Evolutionary conservation across 2,329 filamentous ascomycete species (phyloP).

Genomic region (Ophiosphaerella narmari): DNA sequence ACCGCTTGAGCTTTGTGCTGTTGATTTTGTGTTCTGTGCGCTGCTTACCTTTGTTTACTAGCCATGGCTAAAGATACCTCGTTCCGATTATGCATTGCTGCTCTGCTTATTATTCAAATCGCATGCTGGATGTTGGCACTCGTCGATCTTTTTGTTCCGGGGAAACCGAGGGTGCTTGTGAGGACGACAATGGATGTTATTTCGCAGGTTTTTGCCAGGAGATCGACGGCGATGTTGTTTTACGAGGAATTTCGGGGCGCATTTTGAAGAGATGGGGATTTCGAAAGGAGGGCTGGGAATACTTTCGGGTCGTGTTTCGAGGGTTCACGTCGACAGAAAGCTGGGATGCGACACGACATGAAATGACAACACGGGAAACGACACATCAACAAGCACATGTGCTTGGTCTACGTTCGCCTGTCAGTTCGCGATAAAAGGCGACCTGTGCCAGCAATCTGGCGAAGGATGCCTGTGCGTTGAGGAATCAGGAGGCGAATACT

Average conservation of each 20-base stretch:
- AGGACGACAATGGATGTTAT: slow-evolving; percentile 24
- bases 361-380: too few relatives aligned
- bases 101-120: slow-evolving; percentile 38
- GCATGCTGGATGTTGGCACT: slow-evolving; percentile 39
- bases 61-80: slow-evolving; percentile 34
- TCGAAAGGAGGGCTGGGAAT: too few relatives aligned
- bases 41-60: background rate
- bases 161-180: slow-evolving; percentile 28
- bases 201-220: slow-evolving; percentile 20
- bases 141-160: slow-evolving; percentile 36
- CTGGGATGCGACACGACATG: too few relatives aligned
- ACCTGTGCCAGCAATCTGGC: too few relatives aligned
- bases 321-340: too few relatives aligned
- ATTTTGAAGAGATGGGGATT: background rate
- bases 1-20: background rate
- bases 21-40: background rate
- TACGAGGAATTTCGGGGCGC: slow-evolving; percentile 22
- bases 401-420: too few relatives aligned
- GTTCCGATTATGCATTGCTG: slow-evolving; percentile 33
- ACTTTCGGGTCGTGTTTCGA: too few relatives aligned
- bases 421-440: too few relatives aligned
- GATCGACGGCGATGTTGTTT: slow-evolving; percentile 20
- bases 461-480: too few relatives aligned
- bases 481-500: too few relatives aligned
- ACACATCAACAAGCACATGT: too few relatives aligned